Base-by-base conservation (phyloP, 257 asterid genomes). In the Coffea canephora region DNA sequence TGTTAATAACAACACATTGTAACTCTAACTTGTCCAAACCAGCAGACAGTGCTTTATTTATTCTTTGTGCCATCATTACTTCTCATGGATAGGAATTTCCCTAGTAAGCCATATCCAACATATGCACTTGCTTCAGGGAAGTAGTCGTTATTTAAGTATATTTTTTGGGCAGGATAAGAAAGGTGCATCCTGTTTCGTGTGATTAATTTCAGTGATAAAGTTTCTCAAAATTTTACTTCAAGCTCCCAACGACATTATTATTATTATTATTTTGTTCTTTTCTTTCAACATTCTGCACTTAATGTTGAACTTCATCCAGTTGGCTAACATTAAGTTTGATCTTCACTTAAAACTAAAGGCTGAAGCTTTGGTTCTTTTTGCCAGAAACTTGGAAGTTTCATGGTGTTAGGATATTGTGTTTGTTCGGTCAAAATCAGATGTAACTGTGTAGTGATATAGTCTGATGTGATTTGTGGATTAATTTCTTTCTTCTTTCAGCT, bases 401-500 rank as follows among this genome's bases (percentile, higher is more conserved):
- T 3, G 10, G 7, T 69, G 34, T 19, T 69, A 43, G 19, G 34
- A 55, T 55, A 52, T 7, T 78, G 62, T 11, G 27, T 34, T 48
- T 45, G 16, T 48, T 46, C 9, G 34, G 57, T 1, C n/a, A 70
- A 54, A 45, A 70, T 48, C 23, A n/a, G 45, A 57, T 15, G 18
- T 7, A 15, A 27, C 14, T 19, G 25, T 27, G 7, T 16, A 34
- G 16, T 36, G 36, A 64, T 41, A 19, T 72, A 13, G 16, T 52
- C 55, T 8, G 27, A 61, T 31, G 57, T 75, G 69, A 81, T 71
- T 59, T 75, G 59, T n/a, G 54, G 41, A 23, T 6, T 21, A 43
- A 34, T 49, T 62, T 48, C 36, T 16, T 59, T 48, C 49, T 87
- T 73, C 66, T 80, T 75, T 64, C 72, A 86, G 94, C 69, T 86